Evolutionary conservation across 345 rosid genomes (phyloP), one percentile per base, ranked within the genome.

Genomic region (Hibiscus trionum): DNA sequence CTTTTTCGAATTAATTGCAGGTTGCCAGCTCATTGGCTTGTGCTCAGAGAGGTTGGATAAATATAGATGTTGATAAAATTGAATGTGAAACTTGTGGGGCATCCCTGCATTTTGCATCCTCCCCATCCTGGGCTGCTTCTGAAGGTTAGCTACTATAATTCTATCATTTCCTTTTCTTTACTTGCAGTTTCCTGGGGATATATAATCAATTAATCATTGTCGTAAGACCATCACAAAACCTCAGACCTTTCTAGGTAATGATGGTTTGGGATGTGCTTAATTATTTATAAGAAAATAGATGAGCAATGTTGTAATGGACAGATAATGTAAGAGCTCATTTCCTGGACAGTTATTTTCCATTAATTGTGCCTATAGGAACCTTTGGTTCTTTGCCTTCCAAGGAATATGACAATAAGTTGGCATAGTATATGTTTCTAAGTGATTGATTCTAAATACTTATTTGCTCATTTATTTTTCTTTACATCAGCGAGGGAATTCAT

Each of bases 11-110:
- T 55, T 65, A 31, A 72, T 70, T 80, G 77, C 81, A 89, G 95
- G 79, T 69, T 57, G 80, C 83, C 11, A 85, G 82, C 67, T 86
- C 91, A 72, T 68, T 89, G 82, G 85, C 87, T 56, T 89, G 95
- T 84, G 95, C 90, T 68, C 90, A 81, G 59, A 87, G 91, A 83
- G 95, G 95, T 69, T 89, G 95, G 95, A 77, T 83, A 73, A 89
- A 80, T 70, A 49, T 72, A 68, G 91, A 82, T 63, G 75, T 78
- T 73, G 88, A 89, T 78, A 78, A 74, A 79, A 81, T 89, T 80
- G 82, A 72, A 8, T 89, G 95, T 56, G 95, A 89, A 78, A 80
- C 95, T 37, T 89, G 95, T 73, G 86, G 82, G 56, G 90, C 85
- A 64, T 75, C 70, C 79, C 73, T 89, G 76, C 81, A 75, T 71